These are phyloP conservation scores for Bauhinia variegata DNA, from an alignment of 306 rosid species.

Conservation along the genomic window DNA sequence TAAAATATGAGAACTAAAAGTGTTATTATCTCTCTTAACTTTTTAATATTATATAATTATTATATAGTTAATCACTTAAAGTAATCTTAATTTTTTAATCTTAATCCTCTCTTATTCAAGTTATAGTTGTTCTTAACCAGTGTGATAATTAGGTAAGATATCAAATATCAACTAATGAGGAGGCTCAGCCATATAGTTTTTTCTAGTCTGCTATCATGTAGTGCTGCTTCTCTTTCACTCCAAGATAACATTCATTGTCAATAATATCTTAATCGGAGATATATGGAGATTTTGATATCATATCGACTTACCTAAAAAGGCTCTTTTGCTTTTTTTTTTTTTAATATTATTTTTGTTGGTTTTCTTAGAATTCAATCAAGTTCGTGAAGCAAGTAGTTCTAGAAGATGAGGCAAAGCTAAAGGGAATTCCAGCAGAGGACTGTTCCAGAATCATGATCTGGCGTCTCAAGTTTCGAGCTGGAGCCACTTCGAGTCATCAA, in stretches of 20 bases:
- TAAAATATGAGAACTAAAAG: no score
- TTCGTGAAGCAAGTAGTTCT: constrained; percentile 94
- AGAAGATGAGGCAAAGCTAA: constrained; percentile 83
- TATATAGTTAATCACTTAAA: no score
- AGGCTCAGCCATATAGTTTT: constrained; percentile 26
- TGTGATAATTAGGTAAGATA: no score
- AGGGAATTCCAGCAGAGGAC: constrained; percentile 80
- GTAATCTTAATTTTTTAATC: no score
- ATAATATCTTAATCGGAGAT: constrained; percentile 24
- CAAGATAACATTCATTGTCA: constrained; percentile 28
- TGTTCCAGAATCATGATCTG: constrained; percentile 90
- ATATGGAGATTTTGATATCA: no score
- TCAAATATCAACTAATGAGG: constrained; percentile 41
- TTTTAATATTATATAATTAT: no score
- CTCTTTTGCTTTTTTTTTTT: not conserved
- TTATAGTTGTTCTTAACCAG: no score
- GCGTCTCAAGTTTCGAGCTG: constrained; percentile 56
- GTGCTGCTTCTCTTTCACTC: constrained; percentile 34
- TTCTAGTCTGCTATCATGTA: constrained; percentile 34
- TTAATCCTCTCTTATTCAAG: no score
- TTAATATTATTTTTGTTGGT: not conserved
- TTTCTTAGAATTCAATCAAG: constrained; percentile 71
- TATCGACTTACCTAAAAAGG: not conserved
- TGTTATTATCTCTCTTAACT: no score
- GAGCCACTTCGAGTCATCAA: constrained; percentile 41